A percentile compares a stretch with the other conserved stretches of the same genome.
phyloP scores from a whole-genome alignment of 805 yeast genomes.

The Sugiyamaella lignohabitans region DNA sequence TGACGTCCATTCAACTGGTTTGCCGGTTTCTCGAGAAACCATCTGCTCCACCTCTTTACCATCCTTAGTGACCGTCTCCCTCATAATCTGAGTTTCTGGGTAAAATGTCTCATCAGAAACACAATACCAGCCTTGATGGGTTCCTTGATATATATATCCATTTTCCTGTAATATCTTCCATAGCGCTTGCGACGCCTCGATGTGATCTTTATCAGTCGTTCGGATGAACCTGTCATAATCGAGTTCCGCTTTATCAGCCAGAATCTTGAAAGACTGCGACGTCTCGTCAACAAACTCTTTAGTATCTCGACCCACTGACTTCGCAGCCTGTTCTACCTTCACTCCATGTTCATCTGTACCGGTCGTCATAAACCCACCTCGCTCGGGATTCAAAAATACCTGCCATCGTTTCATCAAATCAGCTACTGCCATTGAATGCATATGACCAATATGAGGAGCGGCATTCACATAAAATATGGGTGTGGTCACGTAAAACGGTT shows the following conservation, averaged over 20 bases:
- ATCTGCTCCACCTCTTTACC: conserved; percentile 23
- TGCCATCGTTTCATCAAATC: conserved; percentile 79
- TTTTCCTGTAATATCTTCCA: conserved; percentile 59
- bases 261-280: conserved; percentile 52
- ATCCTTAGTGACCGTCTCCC: conserved; percentile 28
- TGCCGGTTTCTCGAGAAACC: conserved; percentile 58
- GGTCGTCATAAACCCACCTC: conserved; percentile 47
- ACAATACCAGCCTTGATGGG: conserved; percentile 92
- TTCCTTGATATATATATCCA: conserved; percentile 72
- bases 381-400: conserved; percentile 25
- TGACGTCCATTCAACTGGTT: conserved; percentile 64
- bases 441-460: conserved; percentile 88
- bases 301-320: conserved; percentile 46
- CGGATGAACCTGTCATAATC: conserved; percentile 72
- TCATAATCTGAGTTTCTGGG: conserved; percentile 59
- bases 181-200: conserved; percentile 52
- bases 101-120: conserved; percentile 92
- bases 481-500: conserved; percentile 57
- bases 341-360: conserved; percentile 98
- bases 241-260: conserved; percentile 56
- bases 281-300: conserved; percentile 66
- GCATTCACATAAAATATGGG: conserved; percentile 98
- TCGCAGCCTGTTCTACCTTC: conserved; percentile 85
- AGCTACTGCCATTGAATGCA: conserved; percentile 77
- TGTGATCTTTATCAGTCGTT: conserved; percentile 83